Evolutionary conservation across 1,284 basidiomycete species (phyloP), one percentile per base, ranked within the genome.

Genomic region (Thecaphora frezii): DNA sequence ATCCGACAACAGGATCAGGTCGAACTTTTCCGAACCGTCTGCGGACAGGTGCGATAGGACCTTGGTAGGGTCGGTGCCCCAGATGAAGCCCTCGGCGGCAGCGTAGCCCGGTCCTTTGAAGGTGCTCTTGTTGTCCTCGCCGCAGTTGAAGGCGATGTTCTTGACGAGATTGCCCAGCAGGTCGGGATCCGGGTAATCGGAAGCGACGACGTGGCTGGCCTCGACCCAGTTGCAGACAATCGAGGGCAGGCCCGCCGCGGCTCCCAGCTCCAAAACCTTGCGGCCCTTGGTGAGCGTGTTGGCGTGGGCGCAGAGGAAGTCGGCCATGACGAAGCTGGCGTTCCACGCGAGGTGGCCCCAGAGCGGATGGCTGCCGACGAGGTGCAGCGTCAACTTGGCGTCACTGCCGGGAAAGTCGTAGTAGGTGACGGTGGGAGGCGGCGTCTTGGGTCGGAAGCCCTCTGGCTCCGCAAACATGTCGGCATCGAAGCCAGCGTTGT

Each of bases 321-420:
- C 69, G 4, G 79, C 69, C 21, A 81, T 58, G 28, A 74, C 76
- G 33, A 77, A 80, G n/a, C 79, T 74, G 25, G 81, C 79, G 18
- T 81, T 87, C 77, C 78, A 93, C 87, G 94, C 80, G 71, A 93
- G 83, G 79, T 96, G 90, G 1, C 88, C 92, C 93, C 93, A 97
- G 5, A 96, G 82, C 1, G 92, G 89, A 77, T 96, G 91, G 2
- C 83, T 85, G 3, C 93, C 92, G 0, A 96, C 90, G 9, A 96
- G 84, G 51, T 86, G 82, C 44, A 94, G 87, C 4, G 44, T 55
- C 26, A 66, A 60, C 22, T 64, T 55, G 19, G 53, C 47, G 36
- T 55, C 58, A 5, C 56, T 57, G 24, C 59, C 54, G 3, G 54
- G 56, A 39, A 71, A 59, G 24, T 53, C 54, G 53, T 71, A 74